phyloP scores from a whole-genome alignment of 495 filamentous ascomycete species.

The Saxispiralis lemnorum region DNA sequence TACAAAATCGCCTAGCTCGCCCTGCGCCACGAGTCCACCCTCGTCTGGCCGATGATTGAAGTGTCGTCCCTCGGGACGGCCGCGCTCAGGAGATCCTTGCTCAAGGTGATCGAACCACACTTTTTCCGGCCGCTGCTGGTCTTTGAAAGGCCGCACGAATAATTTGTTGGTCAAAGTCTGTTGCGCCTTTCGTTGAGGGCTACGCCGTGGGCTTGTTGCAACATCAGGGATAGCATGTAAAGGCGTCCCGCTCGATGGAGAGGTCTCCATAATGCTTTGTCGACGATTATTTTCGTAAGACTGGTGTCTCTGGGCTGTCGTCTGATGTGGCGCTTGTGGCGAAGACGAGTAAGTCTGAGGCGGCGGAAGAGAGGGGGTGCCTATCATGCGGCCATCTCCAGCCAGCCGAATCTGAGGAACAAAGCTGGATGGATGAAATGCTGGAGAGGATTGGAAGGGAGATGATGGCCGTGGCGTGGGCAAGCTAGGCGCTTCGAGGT shows the following conservation, averaged over 20 bases:
- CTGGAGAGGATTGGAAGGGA: neutral
- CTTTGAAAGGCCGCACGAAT: constrained; percentile 23
- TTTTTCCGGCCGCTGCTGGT: constrained; percentile 6
- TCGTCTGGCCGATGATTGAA: neutral
- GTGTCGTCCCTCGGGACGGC: too few relatives aligned
- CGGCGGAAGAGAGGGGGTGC: constrained; percentile 1
- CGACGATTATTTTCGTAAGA: neutral
- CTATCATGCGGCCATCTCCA: constrained; percentile 6
- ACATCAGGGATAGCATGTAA: constrained; percentile 16
- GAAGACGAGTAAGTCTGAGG: neutral
- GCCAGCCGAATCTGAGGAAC: constrained; percentile 4
- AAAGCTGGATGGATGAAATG: constrained; percentile 5
- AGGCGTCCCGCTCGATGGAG: constrained; percentile 12
- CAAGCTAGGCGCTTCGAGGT: neutral
- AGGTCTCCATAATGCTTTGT: neutral
- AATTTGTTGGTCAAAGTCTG: constrained; percentile 19
- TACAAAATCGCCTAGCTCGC: constrained; percentile 10
- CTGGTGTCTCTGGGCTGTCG: neutral
- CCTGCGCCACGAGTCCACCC: constrained; percentile 7
- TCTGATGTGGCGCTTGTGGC: neutral
- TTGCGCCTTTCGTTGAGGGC: constrained; percentile 9
- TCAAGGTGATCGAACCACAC: constrained; percentile 22
- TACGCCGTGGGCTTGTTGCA: constrained; percentile 4
- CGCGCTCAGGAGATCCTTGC: neutral
- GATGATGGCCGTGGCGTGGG: constrained; percentile 16